These are phyloP conservation scores for Candida tunisiensis DNA, from an alignment of 1,139 yeast species.

Conservation along the genomic window DNA sequence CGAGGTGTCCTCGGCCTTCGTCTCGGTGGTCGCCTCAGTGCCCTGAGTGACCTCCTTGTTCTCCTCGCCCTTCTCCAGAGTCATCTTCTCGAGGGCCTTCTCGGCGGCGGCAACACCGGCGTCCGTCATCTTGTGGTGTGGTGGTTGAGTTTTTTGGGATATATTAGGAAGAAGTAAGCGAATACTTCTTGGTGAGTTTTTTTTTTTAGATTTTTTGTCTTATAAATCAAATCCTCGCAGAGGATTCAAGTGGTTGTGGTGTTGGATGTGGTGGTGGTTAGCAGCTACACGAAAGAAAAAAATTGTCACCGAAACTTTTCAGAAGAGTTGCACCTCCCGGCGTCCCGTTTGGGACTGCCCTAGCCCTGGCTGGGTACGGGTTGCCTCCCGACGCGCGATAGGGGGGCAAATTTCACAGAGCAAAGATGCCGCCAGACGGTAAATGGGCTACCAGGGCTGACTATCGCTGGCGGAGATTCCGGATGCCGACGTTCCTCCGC, in stretches of 20 bases:
- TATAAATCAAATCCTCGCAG: not conserved
- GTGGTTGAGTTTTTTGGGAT: not conserved
- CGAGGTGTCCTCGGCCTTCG: constrained; percentile 3
- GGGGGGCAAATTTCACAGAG: too few species aligned
- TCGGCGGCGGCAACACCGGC: constrained; percentile 23
- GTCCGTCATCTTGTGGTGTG: constrained; percentile 12
- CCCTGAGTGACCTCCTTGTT: not conserved
- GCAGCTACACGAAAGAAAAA: too few species aligned
- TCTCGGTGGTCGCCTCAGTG: not conserved
- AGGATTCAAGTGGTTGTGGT: not conserved
- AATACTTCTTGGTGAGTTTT: constrained; percentile 1
- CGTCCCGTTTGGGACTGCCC: too few species aligned
- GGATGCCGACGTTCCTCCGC: too few species aligned
- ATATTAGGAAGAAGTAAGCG: constrained; percentile 1
- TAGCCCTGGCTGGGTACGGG: too few species aligned
- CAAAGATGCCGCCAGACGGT: too few species aligned
- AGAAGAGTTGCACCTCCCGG: too few species aligned
- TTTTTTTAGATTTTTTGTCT: constrained; percentile 2
- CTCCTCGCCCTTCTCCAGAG: constrained; percentile 10
- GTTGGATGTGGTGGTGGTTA: not conserved
- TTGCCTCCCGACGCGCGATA: too few species aligned
- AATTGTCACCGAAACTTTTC: too few species aligned
- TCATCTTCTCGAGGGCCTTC: constrained; percentile 21
- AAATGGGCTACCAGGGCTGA: too few species aligned
- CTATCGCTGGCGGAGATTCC: too few species aligned